A percentile compares a stretch with the other conserved stretches of the same genome.
Evolutionary conservation across 805 yeast species (phyloP).

Genomic region (Candida adriatica): DNA sequence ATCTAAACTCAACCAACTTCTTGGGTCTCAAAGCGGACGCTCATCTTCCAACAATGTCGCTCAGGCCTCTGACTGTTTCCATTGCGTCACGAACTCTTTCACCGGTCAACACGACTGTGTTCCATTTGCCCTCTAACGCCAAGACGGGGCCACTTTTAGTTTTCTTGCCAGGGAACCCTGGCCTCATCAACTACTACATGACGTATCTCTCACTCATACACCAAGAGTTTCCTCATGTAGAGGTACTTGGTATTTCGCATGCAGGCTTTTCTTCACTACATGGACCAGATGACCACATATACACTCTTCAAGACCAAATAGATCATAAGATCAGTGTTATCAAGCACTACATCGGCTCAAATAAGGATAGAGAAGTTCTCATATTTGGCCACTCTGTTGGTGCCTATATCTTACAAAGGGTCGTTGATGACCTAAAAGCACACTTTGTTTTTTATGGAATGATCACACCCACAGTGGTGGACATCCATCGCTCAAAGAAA

Average conservation of each 20-base stretch:
- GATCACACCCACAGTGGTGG: slow-evolving; percentile 63
- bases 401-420: slow-evolving; percentile 52
- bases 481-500: slow-evolving; percentile 42
- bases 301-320: slow-evolving; percentile 47
- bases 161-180: slow-evolving; percentile 76
- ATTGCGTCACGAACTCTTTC: neutral
- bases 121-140: slow-evolving; percentile 2
- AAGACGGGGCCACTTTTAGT: slow-evolving; percentile 34
- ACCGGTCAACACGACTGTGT: slow-evolving; percentile 7
- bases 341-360: slow-evolving; percentile 23
- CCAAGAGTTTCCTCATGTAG: slow-evolving; percentile 35
- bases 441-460: slow-evolving; percentile 45
- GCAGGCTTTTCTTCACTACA: slow-evolving; percentile 40
- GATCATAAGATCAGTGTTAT: slow-evolving; percentile 51
- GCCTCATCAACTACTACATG: slow-evolving; percentile 56
- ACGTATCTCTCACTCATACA: slow-evolving; percentile 43
- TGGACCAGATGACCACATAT: slow-evolving; percentile 21
- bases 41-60: slow-evolving; percentile 4
- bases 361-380: slow-evolving; percentile 30
- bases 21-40: too few relatives aligned
- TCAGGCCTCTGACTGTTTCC: slow-evolving; percentile 4
- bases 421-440: slow-evolving; percentile 26
- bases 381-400: slow-evolving; percentile 73
- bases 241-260: slow-evolving; percentile 56
- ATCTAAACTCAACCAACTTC: too few relatives aligned